Base-by-base conservation (phyloP, 495 filamentous ascomycete species). In the Mytilinidion resinicola region DNA sequence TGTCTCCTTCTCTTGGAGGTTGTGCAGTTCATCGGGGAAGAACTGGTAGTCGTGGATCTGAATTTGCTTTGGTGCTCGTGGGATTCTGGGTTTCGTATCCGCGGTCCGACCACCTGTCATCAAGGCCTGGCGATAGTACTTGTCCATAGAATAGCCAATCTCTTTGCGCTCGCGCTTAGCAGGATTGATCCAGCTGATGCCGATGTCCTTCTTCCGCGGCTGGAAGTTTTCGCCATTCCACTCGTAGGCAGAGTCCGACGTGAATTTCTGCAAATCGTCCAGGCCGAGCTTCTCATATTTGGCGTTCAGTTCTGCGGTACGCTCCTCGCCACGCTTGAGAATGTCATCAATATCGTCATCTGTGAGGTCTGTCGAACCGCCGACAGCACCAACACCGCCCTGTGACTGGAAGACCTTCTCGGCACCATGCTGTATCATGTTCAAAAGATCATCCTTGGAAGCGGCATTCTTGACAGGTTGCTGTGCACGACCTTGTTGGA, bases 371-470 rank as follows among this genome's bases (percentile, higher is more conserved):
- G 77, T 74, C 4, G 80, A 81, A 10, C 72, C 73, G 9, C 79
- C 79, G 33, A 86, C 66, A 9, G 69, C 55, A 19, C 81, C 85
- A 47, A 78, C 81, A 3, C 76, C 78, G 41, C 84, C 82, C 61
- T 85, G 80, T 44, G 77, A 77, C 60, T 86, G 78, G 75, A 99
- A 96, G 2, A 97, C 85, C 57, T 88, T 89, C 62, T 90, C 89
- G n/a, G 93, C 95, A 48, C 95, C 95, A 62, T 97, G 93, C 70
- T 99, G 95, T 64, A 99, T 99, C 95, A 99, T 97, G 53, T 81
- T 89, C 10, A 99, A 80, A 33, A 99, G 78, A 62, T 99, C 95
- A 54, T 97, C 95, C 70, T 99, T 99, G 46, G 89, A 95, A 8
- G 92, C 87, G 6, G 85, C 83, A 33, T 87, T 87, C 75, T 95